These are phyloP conservation scores for Stromatinia cepivora DNA, from an alignment of 2,329 filamentous ascomycete genomes.

Conservation along the genomic window DNA sequence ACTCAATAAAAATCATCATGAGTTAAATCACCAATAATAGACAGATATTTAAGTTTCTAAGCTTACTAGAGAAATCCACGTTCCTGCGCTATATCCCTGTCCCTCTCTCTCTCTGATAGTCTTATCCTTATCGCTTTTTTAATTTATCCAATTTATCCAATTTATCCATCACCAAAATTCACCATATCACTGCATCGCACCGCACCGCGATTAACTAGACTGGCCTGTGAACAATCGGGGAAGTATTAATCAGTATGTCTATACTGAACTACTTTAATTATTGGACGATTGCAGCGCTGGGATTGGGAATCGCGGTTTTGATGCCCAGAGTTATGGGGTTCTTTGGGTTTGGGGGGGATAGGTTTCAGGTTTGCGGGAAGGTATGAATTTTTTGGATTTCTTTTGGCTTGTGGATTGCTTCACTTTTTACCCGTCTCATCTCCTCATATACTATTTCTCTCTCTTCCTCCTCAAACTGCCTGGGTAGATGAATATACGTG, in stretches of 20 bases:
- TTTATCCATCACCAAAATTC: no score
- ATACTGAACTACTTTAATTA: background rate
- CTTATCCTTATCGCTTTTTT: no score
- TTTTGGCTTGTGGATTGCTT: background rate
- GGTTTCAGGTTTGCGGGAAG: conserved; percentile 82
- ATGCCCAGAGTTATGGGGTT: conserved; percentile 57
- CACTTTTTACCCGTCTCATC: background rate
- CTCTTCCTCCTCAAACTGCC: background rate
- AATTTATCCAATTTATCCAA: no score
- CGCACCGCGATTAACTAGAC: no score
- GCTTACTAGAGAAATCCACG: background rate
- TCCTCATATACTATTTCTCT: background rate
- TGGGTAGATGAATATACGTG: background rate
- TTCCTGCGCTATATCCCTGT: background rate
- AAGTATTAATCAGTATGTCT: background rate
- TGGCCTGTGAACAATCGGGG: no score
- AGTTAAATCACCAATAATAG: background rate
- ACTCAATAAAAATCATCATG: background rate
- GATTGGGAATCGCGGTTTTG: background rate
- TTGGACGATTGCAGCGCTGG: conserved; percentile 11
- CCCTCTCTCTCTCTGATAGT: no score
- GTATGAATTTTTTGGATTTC: conserved; percentile 48
- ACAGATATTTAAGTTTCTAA: background rate
- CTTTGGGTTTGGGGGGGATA: conserved; percentile 64
- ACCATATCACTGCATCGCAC: no score